These are phyloP conservation scores for Ceratobasidium sp. DNA, from an alignment of 1,284 basidiomycete species.

Conservation along the genomic window DNA sequence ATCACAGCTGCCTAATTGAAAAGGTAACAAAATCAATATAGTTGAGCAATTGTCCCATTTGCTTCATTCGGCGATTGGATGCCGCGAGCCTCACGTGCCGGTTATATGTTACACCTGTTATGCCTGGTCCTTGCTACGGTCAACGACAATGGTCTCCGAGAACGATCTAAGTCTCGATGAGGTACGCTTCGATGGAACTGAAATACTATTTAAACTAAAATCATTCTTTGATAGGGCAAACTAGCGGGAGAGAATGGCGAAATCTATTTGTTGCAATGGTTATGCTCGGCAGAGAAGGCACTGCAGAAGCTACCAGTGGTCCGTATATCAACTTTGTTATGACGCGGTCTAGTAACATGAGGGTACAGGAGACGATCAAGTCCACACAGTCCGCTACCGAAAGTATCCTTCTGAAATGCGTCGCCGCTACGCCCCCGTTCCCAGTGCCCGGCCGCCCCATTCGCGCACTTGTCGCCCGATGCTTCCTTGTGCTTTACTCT, in stretches of 20 bases:
- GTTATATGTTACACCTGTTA: no score
- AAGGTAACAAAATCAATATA: no score
- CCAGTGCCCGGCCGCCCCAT: slow-evolving; percentile 87
- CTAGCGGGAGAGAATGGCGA: slow-evolving; percentile 79
- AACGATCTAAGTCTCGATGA: background rate
- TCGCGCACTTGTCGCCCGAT: slow-evolving; percentile 81
- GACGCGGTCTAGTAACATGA: background rate
- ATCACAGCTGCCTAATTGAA: no score
- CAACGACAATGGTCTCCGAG: slow-evolving; percentile 14
- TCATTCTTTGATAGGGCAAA: slow-evolving; percentile 63
- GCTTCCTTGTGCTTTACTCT: slow-evolving; percentile 80
- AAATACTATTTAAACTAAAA: background rate
- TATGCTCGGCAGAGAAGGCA: slow-evolving; percentile 72
- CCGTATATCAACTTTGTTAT: slow-evolving; percentile 50
- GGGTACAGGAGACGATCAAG: slow-evolving; percentile 71
- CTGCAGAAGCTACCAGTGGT: slow-evolving; percentile 64
- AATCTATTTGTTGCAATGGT: slow-evolving; percentile 84
- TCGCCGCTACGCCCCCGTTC: slow-evolving; percentile 69
- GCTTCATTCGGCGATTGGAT: no score
- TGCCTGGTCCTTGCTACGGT: background rate
- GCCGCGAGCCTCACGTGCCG: no score
- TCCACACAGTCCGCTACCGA: slow-evolving; percentile 70
- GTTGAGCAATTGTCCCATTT: no score
- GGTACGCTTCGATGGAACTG: background rate
- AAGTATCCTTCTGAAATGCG: slow-evolving; percentile 69